These are phyloP conservation scores for Myriosclerotinia duriaeana DNA, from an alignment of 2,329 filamentous ascomycete species.

Conservation along the genomic window DNA sequence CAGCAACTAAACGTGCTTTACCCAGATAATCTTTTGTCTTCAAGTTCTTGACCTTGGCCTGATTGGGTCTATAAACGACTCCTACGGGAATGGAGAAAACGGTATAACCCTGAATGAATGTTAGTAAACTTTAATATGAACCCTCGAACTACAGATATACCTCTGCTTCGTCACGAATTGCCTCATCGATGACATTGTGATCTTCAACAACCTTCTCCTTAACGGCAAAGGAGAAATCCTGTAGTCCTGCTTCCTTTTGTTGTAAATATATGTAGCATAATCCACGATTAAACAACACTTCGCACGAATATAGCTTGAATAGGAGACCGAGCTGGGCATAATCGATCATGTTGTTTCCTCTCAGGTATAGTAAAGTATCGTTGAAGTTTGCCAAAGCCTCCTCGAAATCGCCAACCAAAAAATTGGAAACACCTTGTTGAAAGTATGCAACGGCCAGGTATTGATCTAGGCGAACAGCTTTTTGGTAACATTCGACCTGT, in stretches of 20 bases:
- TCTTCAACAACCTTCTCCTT: constrained; percentile 96
- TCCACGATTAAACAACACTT: constrained; percentile 95
- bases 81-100: constrained; percentile 98
- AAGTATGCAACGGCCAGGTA: constrained; percentile 98
- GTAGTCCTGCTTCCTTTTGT: constrained; percentile 84
- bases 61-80: constrained; percentile 91
- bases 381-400: constrained; percentile 98
- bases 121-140: constrained; percentile 28
- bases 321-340: constrained; percentile 94
- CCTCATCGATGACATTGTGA: constrained; percentile 97
- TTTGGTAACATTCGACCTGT: constrained; percentile 92
- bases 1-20: constrained; percentile 89
- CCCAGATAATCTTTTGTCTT: constrained; percentile 98
- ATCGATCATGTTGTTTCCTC: constrained; percentile 96
- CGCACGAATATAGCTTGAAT: constrained; percentile 96
- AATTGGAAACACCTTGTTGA: constrained; percentile 97
- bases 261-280: constrained; percentile 97
- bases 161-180: constrained; percentile 89
- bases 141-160: constrained; percentile 48
- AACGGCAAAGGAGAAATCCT: constrained; percentile 84
- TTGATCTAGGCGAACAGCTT: constrained; percentile 84
- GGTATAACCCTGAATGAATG: constrained; percentile 73
- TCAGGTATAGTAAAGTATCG: constrained; percentile 89
- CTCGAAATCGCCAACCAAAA: constrained; percentile 93
- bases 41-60: constrained; percentile 96